Conservation (phyloP, 2,329 filamentous ascomycete species). For the Sclerotinia sclerotiorum region DNA sequence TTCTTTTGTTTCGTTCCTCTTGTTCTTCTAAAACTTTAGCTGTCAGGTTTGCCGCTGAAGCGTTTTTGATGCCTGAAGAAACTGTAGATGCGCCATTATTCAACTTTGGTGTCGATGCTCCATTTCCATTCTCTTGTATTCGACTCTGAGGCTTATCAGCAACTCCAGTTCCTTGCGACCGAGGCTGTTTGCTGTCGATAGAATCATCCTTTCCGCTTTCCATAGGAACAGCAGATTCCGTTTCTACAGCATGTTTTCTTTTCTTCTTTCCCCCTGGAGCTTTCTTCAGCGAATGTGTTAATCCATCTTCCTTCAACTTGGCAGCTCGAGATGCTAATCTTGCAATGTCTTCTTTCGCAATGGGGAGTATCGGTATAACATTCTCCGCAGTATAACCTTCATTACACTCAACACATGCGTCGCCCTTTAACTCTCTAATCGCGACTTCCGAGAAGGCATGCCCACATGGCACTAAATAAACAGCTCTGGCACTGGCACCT, state of each 20-base stretch:
- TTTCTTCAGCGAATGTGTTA: constrained; percentile 90
- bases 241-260: constrained; percentile 58
- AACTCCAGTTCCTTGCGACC: constrained; percentile 34
- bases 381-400: constrained; percentile 71
- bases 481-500: constrained; percentile 73
- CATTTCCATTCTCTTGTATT: constrained; percentile 34
- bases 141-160: constrained; percentile 32
- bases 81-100: constrained; percentile 40
- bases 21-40: constrained; percentile 86
- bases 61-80: constrained; percentile 73
- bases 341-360: constrained; percentile 67
- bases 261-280: constrained; percentile 70
- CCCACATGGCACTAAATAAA: constrained; percentile 91
- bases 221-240: constrained; percentile 38
- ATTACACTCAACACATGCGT: constrained; percentile 69
- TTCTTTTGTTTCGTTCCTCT: constrained; percentile 74
- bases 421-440: constrained; percentile 74
- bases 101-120: constrained; percentile 28
- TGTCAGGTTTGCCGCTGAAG: constrained; percentile 80
- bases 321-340: constrained; percentile 65
- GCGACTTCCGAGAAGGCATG: constrained; percentile 90
- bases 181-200: constrained; percentile 29
- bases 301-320: constrained; percentile 66
- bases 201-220: constrained; percentile 24
- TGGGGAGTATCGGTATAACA: constrained; percentile 78